Evolutionary conservation across 139 green algal species (phyloP).

Genomic region (Tetradesmus obliquus): DNA sequence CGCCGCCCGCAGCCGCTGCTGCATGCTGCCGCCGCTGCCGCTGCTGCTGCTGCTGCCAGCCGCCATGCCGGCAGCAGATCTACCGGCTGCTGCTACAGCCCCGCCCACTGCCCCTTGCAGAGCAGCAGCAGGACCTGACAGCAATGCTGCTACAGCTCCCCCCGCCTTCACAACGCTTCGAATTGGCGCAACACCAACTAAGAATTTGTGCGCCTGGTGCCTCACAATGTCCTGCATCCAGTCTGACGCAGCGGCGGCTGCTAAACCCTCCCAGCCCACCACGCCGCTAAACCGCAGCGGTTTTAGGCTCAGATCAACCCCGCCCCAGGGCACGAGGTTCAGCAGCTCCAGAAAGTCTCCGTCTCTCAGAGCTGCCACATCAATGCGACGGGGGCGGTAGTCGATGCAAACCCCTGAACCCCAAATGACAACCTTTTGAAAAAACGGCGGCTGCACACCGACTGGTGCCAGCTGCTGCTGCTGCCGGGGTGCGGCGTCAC

Average conservation of each 20-base stretch:
- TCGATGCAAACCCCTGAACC: slow-evolving; percentile 49
- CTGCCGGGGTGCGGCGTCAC: neutral
- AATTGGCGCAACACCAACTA: slow-evolving; percentile 75
- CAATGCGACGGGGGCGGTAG: slow-evolving; percentile 68
- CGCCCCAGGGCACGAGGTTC: slow-evolving; percentile 81
- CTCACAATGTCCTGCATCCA: slow-evolving; percentile 72
- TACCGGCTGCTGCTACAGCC: neutral
- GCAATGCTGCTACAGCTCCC: slow-evolving; percentile 56
- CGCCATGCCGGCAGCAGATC: neutral
- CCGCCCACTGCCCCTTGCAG: slow-evolving; percentile 9
- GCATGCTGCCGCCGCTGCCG: neutral
- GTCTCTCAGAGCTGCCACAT: slow-evolving; percentile 69
- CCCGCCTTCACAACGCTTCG: slow-evolving; percentile 61
- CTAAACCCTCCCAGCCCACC: slow-evolving; percentile 69
- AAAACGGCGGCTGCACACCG: slow-evolving; percentile 57
- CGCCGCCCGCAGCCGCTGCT: neutral
- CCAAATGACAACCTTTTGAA: slow-evolving; percentile 55
- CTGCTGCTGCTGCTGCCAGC: slow-evolving; percentile 1
- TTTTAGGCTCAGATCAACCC: slow-evolving; percentile 69
- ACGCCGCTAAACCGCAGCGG: slow-evolving; percentile 64
- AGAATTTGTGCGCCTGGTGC: slow-evolving; percentile 81
- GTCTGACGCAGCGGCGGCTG: slow-evolving; percentile 49
- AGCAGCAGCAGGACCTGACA: slow-evolving; percentile 61
- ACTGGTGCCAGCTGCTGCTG: slow-evolving; percentile 12
- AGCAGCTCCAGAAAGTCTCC: slow-evolving; percentile 74